Evolutionary conservation across 2,329 filamentous ascomycete genomes (phyloP), one percentile per base, ranked within the genome.

Genomic region (Xylaria sp.): DNA sequence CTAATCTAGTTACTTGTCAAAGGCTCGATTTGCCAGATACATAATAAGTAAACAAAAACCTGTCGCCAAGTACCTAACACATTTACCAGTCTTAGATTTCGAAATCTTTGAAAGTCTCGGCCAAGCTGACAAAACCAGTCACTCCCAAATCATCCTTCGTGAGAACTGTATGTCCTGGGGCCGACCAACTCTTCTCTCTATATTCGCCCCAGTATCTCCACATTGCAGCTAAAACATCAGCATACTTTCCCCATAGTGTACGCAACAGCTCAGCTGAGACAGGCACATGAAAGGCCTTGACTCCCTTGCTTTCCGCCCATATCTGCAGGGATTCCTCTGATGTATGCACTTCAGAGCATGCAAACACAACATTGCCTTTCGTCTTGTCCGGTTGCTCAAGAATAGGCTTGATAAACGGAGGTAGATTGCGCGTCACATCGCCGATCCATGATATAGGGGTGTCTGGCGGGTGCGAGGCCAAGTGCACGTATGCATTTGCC

Each of bases 151-250:
- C 66, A 10, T 66, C 58, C 25, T 55, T 63, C 10, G 53, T 66
- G 29, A 68, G 47, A 11, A 68, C 47, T 13, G 36, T 59, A 20
- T 50, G 15, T 55, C 66, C 66, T 33, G 66, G 65, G 3, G 39
- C 27, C 1, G 61, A 63, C 66, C 59, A 66, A 17, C 59, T 61
- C 63, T 66, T 68, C 31, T 68, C 59, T 10, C 51, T 38, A 36
- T 22, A 58, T 11, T 62, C 66, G 15, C 62, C 63, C 66, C 66
- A 68, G 45, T 63, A 68, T 45, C 66, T 63, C 66, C 66, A 68
- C 66, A 68, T 68, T 15, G 9, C 47, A 20, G 57, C 66, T n/a
- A 68, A 29, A 13, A 68, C 7, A 47, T 68, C 66, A 3, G 57
- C 53, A 25, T 60, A 51, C 25, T 57, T 53, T 2, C 66, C 66